Conservation (phyloP, 371 early-diverging fungal species). For the Rhizopus stolonifer region DNA sequence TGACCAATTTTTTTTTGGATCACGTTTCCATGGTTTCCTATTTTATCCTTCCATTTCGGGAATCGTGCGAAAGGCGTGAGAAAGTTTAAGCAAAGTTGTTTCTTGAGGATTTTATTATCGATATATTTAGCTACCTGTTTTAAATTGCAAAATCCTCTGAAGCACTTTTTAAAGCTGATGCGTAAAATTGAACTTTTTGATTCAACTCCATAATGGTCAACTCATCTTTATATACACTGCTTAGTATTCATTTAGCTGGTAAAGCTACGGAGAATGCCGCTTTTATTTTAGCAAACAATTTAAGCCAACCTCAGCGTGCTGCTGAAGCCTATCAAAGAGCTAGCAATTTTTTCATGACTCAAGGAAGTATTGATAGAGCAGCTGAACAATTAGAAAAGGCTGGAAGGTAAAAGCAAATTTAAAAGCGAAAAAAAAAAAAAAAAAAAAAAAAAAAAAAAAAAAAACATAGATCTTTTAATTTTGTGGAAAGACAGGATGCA, state of each 20-base stretch:
- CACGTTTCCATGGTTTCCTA: neutral
- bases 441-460: no score
- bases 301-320: constrained; percentile 70
- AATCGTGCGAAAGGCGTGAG: constrained; percentile 2
- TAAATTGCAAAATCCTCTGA: constrained; percentile 77
- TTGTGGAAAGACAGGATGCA: constrained; percentile 26
- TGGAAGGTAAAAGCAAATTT: no score
- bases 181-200: constrained; percentile 35
- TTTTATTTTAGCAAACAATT: constrained; percentile 62
- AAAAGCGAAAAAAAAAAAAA: no score
- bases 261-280: constrained; percentile 83
- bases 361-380: constrained; percentile 79
- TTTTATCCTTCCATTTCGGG: neutral
- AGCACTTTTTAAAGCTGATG: constrained; percentile 67
- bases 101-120: no score
- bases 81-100: no score
- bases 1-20: neutral
- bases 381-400: constrained; percentile 89
- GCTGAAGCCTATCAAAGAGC: constrained; percentile 78
- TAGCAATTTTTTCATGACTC: constrained; percentile 74
- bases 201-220: neutral
- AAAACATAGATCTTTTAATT: no score
- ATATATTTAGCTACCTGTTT: constrained; percentile 60
- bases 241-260: constrained; percentile 81
- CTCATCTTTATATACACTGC: no score